Evolutionary conservation across 441 rosid genomes (phyloP).

Genomic region (Bruguiera hainesii): DNA sequence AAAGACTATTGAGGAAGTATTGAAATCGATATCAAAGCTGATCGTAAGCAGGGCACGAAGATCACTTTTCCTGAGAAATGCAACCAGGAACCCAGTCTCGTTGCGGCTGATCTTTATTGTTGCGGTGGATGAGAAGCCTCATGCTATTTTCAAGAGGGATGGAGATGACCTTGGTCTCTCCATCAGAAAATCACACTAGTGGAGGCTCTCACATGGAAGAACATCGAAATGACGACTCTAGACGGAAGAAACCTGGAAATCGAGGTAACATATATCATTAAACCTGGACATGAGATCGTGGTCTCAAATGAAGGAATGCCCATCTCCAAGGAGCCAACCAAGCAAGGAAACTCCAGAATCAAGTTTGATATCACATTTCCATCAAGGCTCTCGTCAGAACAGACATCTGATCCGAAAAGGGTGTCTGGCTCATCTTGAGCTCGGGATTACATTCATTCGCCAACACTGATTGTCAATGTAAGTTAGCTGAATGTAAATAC

Average conservation of each 20-base stretch:
- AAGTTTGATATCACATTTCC: constrained; percentile 52
- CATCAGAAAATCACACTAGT: constrained; percentile 42
- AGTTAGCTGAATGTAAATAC: constrained; percentile 31
- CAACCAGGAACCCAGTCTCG: constrained; percentile 57
- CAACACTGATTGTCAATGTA: constrained; percentile 14
- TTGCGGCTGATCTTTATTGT: constrained; percentile 63
- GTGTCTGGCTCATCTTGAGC: not conserved
- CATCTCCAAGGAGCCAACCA: constrained; percentile 54
- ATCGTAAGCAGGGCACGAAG: constrained; percentile 75
- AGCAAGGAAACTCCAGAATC: constrained; percentile 51
- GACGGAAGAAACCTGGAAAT: not conserved
- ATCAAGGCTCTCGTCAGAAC: constrained; percentile 43
- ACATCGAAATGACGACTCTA: constrained; percentile 3
- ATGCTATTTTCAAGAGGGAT: constrained; percentile 48
- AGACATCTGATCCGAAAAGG: constrained; percentile 12
- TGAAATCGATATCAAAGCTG: constrained; percentile 65
- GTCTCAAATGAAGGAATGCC: constrained; percentile 69
- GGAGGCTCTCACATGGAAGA: constrained; percentile 60
- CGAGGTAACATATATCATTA: constrained; percentile 44
- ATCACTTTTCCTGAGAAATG: constrained; percentile 72
- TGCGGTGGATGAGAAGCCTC: constrained; percentile 65
- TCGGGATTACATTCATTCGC: constrained; percentile 12
- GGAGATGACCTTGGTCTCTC: constrained; percentile 46
- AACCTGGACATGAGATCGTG: constrained; percentile 49
- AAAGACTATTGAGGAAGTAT: constrained; percentile 53